These are phyloP conservation scores for Globisporangium splendens DNA, from an alignment of 352 stramenopile species.

Conservation along the genomic window DNA sequence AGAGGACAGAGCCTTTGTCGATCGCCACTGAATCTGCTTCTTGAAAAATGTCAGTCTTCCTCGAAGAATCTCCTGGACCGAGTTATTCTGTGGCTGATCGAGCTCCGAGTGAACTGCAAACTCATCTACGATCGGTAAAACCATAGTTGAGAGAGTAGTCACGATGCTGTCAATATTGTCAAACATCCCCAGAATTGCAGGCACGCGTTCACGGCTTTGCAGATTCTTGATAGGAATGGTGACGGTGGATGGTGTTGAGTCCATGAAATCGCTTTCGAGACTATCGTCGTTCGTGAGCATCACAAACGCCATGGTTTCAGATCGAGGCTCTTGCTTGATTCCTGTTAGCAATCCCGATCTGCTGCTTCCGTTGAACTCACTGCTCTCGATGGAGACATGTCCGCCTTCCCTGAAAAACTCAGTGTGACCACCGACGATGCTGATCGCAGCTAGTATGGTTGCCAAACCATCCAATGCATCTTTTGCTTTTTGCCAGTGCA, in stretches of 20 bases:
- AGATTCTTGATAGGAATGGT: constrained; percentile 49
- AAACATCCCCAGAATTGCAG: constrained; percentile 76
- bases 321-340: constrained; percentile 37
- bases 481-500: constrained; percentile 74
- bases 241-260: constrained; percentile 10
- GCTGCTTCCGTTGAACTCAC: constrained; percentile 24
- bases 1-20: constrained; percentile 65
- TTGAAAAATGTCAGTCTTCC: constrained; percentile 64
- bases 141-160: constrained; percentile 43
- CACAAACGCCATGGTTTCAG: constrained; percentile 32
- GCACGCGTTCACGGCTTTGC: constrained; percentile 66
- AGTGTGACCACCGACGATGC: constrained; percentile 68
- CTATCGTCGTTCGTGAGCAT: constrained; percentile 8
- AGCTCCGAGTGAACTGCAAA: constrained; percentile 35
- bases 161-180: constrained; percentile 58
- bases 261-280: neutral
- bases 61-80: constrained; percentile 56
- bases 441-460: constrained; percentile 57
- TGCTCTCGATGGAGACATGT: constrained; percentile 46
- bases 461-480: constrained; percentile 58
- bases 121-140: constrained; percentile 34
- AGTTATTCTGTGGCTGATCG: constrained; percentile 59
- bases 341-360: constrained; percentile 26
- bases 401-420: constrained; percentile 70
- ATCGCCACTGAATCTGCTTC: constrained; percentile 76